Conservation (phyloP, 1,284 basidiomycete genomes). For the Puccinia horiana region DNA sequence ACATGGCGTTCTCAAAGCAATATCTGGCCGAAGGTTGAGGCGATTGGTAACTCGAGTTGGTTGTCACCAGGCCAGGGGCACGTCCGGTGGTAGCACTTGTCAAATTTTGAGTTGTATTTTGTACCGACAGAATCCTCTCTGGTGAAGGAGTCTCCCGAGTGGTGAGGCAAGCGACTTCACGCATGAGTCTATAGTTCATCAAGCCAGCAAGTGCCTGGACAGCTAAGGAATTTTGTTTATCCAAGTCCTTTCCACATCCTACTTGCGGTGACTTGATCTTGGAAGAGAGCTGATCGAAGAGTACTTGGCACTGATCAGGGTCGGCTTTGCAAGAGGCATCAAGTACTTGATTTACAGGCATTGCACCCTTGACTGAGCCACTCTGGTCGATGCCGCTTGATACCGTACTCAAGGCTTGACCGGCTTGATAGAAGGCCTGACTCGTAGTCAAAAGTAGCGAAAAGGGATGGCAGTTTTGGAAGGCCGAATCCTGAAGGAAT, state of each 20-base stretch:
- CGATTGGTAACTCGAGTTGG: background rate
- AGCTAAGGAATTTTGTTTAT: conserved; percentile 10
- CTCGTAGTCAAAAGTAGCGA: conserved; percentile 27
- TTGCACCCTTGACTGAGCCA: background rate
- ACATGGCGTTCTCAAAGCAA: conserved; percentile 24
- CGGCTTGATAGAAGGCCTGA: conserved; percentile 2
- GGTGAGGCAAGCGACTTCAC: conserved; percentile 14
- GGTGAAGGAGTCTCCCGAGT: background rate
- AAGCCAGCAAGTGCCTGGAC: conserved; percentile 11
- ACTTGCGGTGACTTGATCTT: background rate
- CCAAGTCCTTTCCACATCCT: conserved; percentile 26
- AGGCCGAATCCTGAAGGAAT: conserved; percentile 1
- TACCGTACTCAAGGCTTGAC: background rate
- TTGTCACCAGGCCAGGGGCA: background rate
- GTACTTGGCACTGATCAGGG: background rate
- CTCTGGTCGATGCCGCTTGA: background rate
- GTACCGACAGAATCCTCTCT: background rate
- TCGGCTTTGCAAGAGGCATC: conserved; percentile 26
- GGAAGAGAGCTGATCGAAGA: background rate
- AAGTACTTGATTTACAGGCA: background rate
- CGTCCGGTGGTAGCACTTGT: background rate
- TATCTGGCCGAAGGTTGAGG: background rate
- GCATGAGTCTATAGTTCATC: conserved; percentile 25
- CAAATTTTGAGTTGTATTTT: background rate
- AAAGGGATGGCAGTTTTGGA: conserved; percentile 19